phyloP scores from a whole-genome alignment of 2,329 filamentous ascomycete species.

The Colletotrichum liaoningense region DNA sequence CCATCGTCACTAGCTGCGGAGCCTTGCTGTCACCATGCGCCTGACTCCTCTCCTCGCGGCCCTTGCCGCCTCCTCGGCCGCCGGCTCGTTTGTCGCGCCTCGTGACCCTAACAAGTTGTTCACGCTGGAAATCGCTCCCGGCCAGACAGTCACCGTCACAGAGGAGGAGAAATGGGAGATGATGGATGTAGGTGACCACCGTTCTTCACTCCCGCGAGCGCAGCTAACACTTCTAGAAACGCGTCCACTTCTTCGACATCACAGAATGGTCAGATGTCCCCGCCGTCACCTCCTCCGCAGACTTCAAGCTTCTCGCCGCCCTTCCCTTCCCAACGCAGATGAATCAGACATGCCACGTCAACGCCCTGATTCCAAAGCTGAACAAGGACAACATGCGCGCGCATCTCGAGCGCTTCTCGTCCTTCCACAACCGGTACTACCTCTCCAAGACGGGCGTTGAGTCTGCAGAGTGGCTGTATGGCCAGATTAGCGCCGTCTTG shows the following conservation, averaged over 20 bases:
- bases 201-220: no score
- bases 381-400: conserved; percentile 23
- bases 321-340: conserved; percentile 37
- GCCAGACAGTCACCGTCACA: conserved; percentile 39
- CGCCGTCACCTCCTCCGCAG: conserved; percentile 17
- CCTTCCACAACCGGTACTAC: conserved; percentile 77
- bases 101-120: conserved; percentile 35
- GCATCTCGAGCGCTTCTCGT: conserved; percentile 65
- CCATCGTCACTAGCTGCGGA: background rate
- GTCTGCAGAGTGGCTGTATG: conserved; percentile 80
- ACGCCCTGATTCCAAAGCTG: conserved; percentile 31
- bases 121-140: conserved; percentile 39
- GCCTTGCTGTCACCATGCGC: conserved; percentile 35
- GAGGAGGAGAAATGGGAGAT: conserved; percentile 41
- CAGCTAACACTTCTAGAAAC: conserved; percentile 22
- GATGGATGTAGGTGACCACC: conserved; percentile 38
- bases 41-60: conserved; percentile 36
- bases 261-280: conserved; percentile 38
- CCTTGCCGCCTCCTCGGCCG: conserved; percentile 34
- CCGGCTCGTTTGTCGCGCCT: conserved; percentile 27
- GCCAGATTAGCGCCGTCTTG: conserved; percentile 73
- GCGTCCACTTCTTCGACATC: conserved; percentile 41
- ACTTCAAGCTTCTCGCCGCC: conserved; percentile 21
- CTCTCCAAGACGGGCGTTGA: conserved; percentile 73
- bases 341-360: conserved; percentile 37